Base-by-base conservation (phyloP, 75 land plant genomes). In the Gnetum montanum region DNA sequence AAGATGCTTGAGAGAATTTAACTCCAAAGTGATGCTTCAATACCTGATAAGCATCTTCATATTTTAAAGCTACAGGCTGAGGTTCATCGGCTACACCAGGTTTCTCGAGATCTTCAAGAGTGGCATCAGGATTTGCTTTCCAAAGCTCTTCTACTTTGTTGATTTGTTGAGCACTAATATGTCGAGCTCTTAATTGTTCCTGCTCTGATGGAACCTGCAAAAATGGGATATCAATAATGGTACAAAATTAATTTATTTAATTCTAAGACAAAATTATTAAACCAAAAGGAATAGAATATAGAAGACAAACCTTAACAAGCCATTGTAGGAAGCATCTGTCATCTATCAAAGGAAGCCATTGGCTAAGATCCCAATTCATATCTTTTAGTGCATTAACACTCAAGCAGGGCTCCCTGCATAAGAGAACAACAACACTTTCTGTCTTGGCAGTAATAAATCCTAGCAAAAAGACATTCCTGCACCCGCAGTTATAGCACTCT, bases 71-170 rank as follows among this genome's bases (percentile, higher is more conserved):
- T 22, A 95, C 97, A 45, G 88, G 85, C 41, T 90, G 96, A 15
- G 99, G 99, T 46, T 95, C 99, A 72, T 95, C 97, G 69, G 90
- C 99, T 8, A 95, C 97, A 40, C 99, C 99, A 76, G 99, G 99
- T 63, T 95, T 95, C 71, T 95, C 97, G 64, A 95, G 88, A 68
- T 95, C 99, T 73, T 95, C 99, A 8, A 95, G 60, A 15, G 97
- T 71, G 23, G 99, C 99, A 80, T 95, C 99, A 34, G 96, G 99
- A 50, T 80, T 95, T 50, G 92, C 71, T 65, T 95, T 95, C 99
- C 99, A 95, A 30, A 95, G 82, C 50, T 95, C 99, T 67, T 95
- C 99, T 29, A 95, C 80, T 49, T 90, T 95, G 60, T 95, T 95
- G 30, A 95, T 95, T 73, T 95, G 99, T 60, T 95, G 99, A 34